Evolutionary conservation across 805 yeast species (phyloP).

Genomic region (Lachancea thermotolerans): DNA sequence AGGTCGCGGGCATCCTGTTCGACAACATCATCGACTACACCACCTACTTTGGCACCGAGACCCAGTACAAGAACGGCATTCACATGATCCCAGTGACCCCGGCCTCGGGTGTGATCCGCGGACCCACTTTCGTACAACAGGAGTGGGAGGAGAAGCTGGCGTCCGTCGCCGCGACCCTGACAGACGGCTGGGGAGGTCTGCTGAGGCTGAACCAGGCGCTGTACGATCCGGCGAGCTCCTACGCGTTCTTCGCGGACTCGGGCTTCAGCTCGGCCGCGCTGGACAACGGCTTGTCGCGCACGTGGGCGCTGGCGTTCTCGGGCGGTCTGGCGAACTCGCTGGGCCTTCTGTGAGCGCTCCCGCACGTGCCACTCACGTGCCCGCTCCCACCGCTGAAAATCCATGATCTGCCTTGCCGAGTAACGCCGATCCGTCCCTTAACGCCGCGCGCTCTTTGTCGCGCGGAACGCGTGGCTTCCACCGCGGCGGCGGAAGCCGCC

Average conservation of each 20-base stretch:
- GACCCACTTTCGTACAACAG: constrained; percentile 42
- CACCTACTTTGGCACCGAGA: constrained; percentile 58
- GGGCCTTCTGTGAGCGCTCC: constrained; percentile 8
- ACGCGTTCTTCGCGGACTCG: constrained; percentile 36
- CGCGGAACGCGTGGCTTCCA: too few relatives aligned
- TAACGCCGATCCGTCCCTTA: too few relatives aligned
- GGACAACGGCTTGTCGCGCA: constrained; percentile 57
- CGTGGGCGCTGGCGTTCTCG: constrained; percentile 55
- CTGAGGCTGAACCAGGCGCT: constrained; percentile 35
- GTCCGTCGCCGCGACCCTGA: constrained; percentile 35
- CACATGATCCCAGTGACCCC: constrained; percentile 74
- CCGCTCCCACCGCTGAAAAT: too few relatives aligned
- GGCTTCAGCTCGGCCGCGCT: constrained; percentile 35
- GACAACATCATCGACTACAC: constrained; percentile 70
- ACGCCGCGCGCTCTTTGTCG: too few relatives aligned
- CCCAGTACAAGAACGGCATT: constrained; percentile 67
- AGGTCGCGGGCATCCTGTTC: constrained; percentile 61
- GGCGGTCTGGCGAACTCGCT: constrained; percentile 38
- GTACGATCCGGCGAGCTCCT: constrained; percentile 37
- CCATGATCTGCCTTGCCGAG: too few relatives aligned
- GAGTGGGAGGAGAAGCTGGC: constrained; percentile 54
- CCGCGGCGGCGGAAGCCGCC: too few relatives aligned
- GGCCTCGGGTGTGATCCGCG: constrained; percentile 48
- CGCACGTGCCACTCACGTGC: neutral
- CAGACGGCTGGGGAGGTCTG: constrained; percentile 63